These are phyloP conservation scores for Penicillium freii DNA, from an alignment of 2,329 filamentous ascomycete species.

Conservation along the genomic window DNA sequence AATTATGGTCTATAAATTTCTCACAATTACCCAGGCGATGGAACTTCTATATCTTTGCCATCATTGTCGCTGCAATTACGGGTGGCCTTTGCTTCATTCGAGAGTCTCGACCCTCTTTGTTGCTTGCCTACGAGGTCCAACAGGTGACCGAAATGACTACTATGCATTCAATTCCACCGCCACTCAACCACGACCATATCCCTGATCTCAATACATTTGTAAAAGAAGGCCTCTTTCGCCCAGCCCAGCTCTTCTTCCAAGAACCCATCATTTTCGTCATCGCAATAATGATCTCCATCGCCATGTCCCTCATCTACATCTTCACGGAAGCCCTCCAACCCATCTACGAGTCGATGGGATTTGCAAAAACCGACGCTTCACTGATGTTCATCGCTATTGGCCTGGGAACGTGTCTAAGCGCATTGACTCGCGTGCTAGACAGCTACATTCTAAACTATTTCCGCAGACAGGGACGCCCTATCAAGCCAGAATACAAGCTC, in stretches of 20 bases:
- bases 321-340: constrained; percentile 47
- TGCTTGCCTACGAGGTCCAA: constrained; percentile 40
- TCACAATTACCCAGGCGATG: constrained; percentile 37
- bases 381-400: constrained; percentile 44
- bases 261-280: constrained; percentile 50
- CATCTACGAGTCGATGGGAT: constrained; percentile 42
- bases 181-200: constrained; percentile 42
- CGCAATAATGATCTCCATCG: constrained; percentile 44
- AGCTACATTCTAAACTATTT: constrained; percentile 30
- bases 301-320: constrained; percentile 50
- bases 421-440: constrained; percentile 47
- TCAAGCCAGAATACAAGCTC: constrained; percentile 50
- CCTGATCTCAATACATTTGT: constrained; percentile 40
- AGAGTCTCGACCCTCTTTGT: constrained; percentile 47
- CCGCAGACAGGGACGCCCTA: constrained; percentile 18
- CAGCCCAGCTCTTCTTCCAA: constrained; percentile 44
- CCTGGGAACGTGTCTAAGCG: constrained; percentile 43
- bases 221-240: constrained; percentile 42
- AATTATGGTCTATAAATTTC: neutral
- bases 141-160: constrained; percentile 25
- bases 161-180: constrained; percentile 15
- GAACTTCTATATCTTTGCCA: constrained; percentile 47
- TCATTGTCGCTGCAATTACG: constrained; percentile 36
- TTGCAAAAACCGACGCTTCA: constrained; percentile 35
- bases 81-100: constrained; percentile 39